Evolutionary conservation across 441 rosid genomes (phyloP).

Genomic region (Capsella rubella): DNA sequence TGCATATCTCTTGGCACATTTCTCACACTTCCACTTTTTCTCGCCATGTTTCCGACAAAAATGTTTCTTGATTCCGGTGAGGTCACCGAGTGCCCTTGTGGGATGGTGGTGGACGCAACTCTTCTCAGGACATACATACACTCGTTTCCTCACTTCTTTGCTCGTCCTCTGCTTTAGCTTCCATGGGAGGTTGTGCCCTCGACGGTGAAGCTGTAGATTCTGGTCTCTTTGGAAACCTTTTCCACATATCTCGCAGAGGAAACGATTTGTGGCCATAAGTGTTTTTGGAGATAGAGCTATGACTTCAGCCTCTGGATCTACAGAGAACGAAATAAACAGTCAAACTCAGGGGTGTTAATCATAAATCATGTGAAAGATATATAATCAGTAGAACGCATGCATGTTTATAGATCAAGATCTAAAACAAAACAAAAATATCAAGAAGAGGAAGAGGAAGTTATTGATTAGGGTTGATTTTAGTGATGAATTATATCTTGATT

Average conservation of each 20-base stretch:
- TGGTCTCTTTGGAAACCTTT: slow-evolving; percentile 96
- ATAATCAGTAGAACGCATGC: slow-evolving; percentile 2
- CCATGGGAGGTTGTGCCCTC: slow-evolving; percentile 97
- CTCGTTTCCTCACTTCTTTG: slow-evolving; percentile 76
- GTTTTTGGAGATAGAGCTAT: slow-evolving; percentile 92
- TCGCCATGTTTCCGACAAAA: slow-evolving; percentile 91
- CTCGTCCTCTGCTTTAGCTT: slow-evolving; percentile 85
- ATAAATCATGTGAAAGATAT: slow-evolving; percentile 2
- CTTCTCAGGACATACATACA: slow-evolving; percentile 90
- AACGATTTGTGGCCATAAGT: slow-evolving; percentile 90
- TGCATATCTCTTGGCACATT: slow-evolving; percentile 88
- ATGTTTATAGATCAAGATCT: slow-evolving; percentile 26
- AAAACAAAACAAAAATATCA: slow-evolving; percentile 18
- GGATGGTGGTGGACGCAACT: slow-evolving; percentile 86
- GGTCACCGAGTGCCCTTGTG: slow-evolving; percentile 91
- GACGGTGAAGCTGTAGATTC: slow-evolving; percentile 85
- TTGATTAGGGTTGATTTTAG: slow-evolving; percentile 32
- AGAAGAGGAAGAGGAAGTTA: neutral
- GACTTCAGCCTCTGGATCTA: slow-evolving; percentile 97
- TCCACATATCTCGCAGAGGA: slow-evolving; percentile 88
- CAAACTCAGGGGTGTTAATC: neutral
- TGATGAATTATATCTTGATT: neutral
- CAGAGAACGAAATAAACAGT: neutral
- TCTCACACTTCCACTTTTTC: slow-evolving; percentile 96
- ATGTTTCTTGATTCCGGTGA: slow-evolving; percentile 94